These are phyloP conservation scores for Cyclostephanos tholiformis DNA, from an alignment of 108 stramenopile species.

Conservation along the genomic window DNA sequence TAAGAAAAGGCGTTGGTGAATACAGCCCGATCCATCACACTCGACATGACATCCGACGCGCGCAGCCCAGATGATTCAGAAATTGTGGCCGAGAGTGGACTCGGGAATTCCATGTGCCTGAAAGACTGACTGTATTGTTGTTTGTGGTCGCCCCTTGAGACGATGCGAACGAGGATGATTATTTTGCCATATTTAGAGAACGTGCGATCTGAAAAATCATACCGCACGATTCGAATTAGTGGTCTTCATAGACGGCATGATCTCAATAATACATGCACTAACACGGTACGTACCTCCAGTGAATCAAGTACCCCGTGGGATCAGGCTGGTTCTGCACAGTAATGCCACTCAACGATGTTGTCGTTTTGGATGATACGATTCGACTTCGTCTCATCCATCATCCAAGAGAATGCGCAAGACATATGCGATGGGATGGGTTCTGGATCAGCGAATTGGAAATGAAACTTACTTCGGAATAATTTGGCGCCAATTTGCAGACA, in stretches of 20 bases:
- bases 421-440: too few species aligned
- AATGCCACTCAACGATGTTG: neutral
- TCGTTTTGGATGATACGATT: neutral
- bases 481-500: too few species aligned
- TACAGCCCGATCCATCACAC: conserved; percentile 36
- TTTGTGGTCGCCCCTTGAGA: conserved; percentile 45
- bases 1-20: conserved; percentile 34
- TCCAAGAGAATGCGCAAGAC: too few species aligned
- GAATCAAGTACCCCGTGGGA: conserved; percentile 14
- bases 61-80: conserved; percentile 19
- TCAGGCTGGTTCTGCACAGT: neutral
- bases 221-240: neutral
- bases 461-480: too few species aligned
- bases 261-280: neutral
- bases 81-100: conserved; percentile 40
- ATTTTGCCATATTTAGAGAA: conserved; percentile 8
- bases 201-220: conserved; percentile 1
- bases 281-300: conserved; percentile 31
- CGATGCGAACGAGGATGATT: neutral
- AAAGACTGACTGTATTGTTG: conserved; percentile 45
- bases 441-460: too few species aligned
- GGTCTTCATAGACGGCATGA: neutral
- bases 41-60: conserved; percentile 25
- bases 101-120: conserved; percentile 38
- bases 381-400: too few species aligned